Conservation (phyloP, 2,329 filamentous ascomycete species). For the Xylariales sp. region DNA sequence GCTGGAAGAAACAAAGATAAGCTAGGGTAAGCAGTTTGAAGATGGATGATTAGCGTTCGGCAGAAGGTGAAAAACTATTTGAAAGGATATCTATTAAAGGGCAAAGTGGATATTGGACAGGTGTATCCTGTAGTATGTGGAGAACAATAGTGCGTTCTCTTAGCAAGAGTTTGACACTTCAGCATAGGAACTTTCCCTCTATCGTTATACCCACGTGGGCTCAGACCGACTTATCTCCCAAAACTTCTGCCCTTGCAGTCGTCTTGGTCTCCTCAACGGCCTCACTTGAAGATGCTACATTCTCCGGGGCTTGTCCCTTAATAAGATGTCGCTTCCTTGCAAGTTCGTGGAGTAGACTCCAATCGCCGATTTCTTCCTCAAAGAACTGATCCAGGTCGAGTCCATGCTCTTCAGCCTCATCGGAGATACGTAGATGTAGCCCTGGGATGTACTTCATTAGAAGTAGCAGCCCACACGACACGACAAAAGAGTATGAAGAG, state of each 20-base stretch:
- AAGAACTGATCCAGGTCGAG: constrained; percentile 33
- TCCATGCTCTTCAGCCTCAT: constrained; percentile 50
- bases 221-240: no score
- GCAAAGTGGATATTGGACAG: no score
- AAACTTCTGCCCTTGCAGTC: not conserved
- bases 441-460: constrained; percentile 55
- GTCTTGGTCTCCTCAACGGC: constrained; percentile 2
- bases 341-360: constrained; percentile 20
- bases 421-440: constrained; percentile 47
- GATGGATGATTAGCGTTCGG: no score
- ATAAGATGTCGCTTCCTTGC: constrained; percentile 10
- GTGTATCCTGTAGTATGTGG: no score
- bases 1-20: not conserved
- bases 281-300: constrained; percentile 1
- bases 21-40: not conserved
- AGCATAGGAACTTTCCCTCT: no score
- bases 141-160: no score
- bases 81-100: no score
- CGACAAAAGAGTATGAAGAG: constrained; percentile 48
- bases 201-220: no score
- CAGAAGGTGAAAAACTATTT: no score
- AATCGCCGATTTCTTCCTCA: constrained; percentile 30
- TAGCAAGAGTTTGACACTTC: no score
- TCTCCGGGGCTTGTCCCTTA: not conserved
- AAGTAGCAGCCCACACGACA: constrained; percentile 48